Percentiles rank a stretch among this genome's conserved stretches.
phyloP scores from a whole-genome alignment of 208 protist genomes.

The Porcisia hertigi region DNA sequence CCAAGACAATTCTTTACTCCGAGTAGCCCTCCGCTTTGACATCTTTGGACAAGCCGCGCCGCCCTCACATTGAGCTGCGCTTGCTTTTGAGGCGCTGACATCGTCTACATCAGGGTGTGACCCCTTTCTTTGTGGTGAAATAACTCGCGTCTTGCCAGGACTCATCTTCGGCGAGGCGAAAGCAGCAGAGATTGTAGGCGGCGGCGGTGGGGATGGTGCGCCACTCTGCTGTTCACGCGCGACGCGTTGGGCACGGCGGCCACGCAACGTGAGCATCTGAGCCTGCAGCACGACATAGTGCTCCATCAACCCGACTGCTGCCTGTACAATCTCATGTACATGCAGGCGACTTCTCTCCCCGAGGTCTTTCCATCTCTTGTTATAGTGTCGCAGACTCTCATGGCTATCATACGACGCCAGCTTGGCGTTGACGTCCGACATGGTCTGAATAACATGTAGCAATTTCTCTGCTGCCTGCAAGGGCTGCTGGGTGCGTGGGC shows the following conservation, averaged over 20 bases:
- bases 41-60: conserved; percentile 5
- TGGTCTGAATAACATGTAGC: conserved; percentile 18
- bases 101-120: too few relatives aligned
- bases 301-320: conserved; percentile 45
- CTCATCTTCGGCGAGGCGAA: conserved; percentile 14
- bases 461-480: conserved; percentile 25
- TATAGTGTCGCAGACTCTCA: conserved; percentile 28
- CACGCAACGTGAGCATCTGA: conserved; percentile 48
- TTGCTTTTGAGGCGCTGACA: background rate
- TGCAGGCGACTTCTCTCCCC: conserved; percentile 24
- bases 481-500: background rate
- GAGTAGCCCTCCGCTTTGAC: background rate
- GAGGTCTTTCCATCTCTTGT: conserved; percentile 22
- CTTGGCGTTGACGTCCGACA: conserved; percentile 10
- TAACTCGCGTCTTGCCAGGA: background rate
- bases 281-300: conserved; percentile 59
- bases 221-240: conserved; percentile 27
- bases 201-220: conserved; percentile 2
- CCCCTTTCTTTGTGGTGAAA: background rate
- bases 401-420: conserved; percentile 32
- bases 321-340: conserved; percentile 35
- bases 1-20: conserved; percentile 14
- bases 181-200: conserved; percentile 13
- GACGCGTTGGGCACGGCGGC: conserved; percentile 45
- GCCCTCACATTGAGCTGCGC: background rate